Conservation (phyloP, 2,329 filamentous ascomycete genomes). For the Alternaria tenuissima region DNA sequence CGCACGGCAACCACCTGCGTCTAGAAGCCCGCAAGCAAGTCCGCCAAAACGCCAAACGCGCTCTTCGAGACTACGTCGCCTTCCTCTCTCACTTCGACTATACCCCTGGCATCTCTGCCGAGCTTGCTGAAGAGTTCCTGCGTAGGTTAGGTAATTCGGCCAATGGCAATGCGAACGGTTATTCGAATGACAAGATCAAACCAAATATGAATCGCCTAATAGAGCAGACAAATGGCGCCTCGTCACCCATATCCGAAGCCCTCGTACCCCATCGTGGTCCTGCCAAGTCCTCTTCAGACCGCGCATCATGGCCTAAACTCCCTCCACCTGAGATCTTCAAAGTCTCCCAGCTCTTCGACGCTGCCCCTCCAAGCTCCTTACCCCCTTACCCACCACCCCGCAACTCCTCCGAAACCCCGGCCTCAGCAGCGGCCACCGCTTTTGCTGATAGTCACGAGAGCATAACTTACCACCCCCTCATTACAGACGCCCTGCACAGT, state of each 20-base stretch:
- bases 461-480: slow-evolving; percentile 81
- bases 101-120: slow-evolving; percentile 72
- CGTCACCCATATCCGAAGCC: slow-evolving; percentile 49
- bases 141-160: slow-evolving; percentile 36
- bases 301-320: slow-evolving; percentile 56
- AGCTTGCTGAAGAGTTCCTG: slow-evolving; percentile 64
- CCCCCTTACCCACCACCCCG: slow-evolving; percentile 68
- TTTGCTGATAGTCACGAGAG: slow-evolving; percentile 65
- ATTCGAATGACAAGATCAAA: slow-evolving; percentile 24
- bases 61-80: slow-evolving; percentile 75
- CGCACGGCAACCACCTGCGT: slow-evolving; percentile 57
- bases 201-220: slow-evolving; percentile 37
- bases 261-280: slow-evolving; percentile 54
- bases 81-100: slow-evolving; percentile 82
- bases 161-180: slow-evolving; percentile 21
- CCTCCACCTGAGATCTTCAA: slow-evolving; percentile 62
- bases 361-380: slow-evolving; percentile 70
- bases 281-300: slow-evolving; percentile 40
- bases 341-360: slow-evolving; percentile 73
- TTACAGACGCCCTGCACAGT: slow-evolving; percentile 80
- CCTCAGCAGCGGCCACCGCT: slow-evolving; percentile 46
- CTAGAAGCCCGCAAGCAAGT: slow-evolving; percentile 73
- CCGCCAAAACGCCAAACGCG: slow-evolving; percentile 77
- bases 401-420: slow-evolving; percentile 36
- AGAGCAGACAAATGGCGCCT: slow-evolving; percentile 29